Base-by-base conservation (phyloP, 2,329 filamentous ascomycete genomes). In the Aureobasidium sp. region DNA sequence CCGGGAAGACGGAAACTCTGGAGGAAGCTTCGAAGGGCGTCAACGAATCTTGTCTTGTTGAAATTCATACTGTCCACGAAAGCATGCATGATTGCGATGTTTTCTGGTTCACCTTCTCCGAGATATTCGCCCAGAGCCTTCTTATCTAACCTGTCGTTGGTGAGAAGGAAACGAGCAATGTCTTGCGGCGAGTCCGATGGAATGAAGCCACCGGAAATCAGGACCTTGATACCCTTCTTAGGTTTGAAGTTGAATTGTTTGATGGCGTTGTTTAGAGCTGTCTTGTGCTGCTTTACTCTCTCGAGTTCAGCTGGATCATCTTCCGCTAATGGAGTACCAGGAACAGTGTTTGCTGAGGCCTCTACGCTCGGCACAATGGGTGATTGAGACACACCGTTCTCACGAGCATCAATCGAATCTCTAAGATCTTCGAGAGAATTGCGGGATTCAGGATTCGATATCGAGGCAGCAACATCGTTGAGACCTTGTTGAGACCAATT, bases 11-110 rank as follows among this genome's bases (percentile, higher is more conserved):
- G 86, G 75, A 98, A 98, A 24, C 89, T 87, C 68, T 98, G 93
- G 11, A 98, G 74, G 63, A 98, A 98, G 55, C 89, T 84, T 32
- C 93, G 83, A 22, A 98, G 73, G 12, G 93, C 86, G 68, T 96
- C 91, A 6, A 96, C 91, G 62, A 98, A 98, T 2, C 90, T 84
- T 53, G 85, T 88, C 68, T 90, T 90, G 8, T 81, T 79, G 61
- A 98, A 98, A 41, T 97, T 88, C 90, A 98, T 96, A 17, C 78
- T 73, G 62, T 98, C 91, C 11, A 98, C 91, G 68, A 98, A 98
- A 4, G 90, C 88, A 68, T 98, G 93, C 93, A 98, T 98, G 61
- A 89, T 95, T 57, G 91, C 89, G 62, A 98, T 90, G 64, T 97
- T 94, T 64, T 90, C 84, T 1, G 89, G 78, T 10, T 98, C 91